Conservation (phyloP, 192 early-diverging fungal genomes). For the Paraglomus brasilianum region DNA sequence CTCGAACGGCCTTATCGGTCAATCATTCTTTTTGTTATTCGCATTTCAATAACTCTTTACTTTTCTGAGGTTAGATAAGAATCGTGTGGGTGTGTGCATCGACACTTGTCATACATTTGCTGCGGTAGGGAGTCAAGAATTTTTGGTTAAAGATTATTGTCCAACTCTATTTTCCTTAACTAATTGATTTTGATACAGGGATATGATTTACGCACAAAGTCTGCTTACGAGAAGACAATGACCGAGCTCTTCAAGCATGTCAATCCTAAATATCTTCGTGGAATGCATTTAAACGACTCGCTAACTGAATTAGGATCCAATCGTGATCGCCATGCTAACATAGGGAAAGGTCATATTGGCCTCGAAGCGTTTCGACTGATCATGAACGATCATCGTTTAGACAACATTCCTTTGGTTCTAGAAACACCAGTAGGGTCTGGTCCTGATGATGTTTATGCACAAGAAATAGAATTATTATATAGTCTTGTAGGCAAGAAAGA, state of each 20-base stretch:
- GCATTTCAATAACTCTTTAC: background rate
- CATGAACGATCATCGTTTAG: slow-evolving; percentile 54
- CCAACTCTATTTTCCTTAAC: background rate
- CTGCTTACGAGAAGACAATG: slow-evolving; percentile 47
- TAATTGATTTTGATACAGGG: slow-evolving; percentile 33
- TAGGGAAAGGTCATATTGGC: slow-evolving; percentile 56
- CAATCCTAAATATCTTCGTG: slow-evolving; percentile 49
- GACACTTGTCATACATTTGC: slow-evolving; percentile 62
- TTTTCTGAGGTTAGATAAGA: slow-evolving; percentile 37
- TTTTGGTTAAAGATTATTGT: background rate
- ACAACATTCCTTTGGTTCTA: slow-evolving; percentile 50
- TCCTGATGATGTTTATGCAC: slow-evolving; percentile 27
- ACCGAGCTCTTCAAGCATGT: slow-evolving; percentile 40
- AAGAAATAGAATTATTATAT: slow-evolving; percentile 29
- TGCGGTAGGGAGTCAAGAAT: slow-evolving; percentile 30
- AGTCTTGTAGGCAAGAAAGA: slow-evolving; percentile 13
- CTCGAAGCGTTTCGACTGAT: slow-evolving; percentile 51
- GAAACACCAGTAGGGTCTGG: slow-evolving; percentile 51
- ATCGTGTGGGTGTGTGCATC: slow-evolving; percentile 56
- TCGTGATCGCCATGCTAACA: slow-evolving; percentile 53
- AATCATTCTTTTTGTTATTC: background rate
- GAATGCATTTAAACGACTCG: slow-evolving; percentile 59
- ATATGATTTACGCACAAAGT: slow-evolving; percentile 51
- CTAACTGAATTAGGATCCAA: slow-evolving; percentile 38
- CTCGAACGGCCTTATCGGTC: too few species aligned